Evolutionary conservation across 164 flowering plant species (phyloP), one percentile per base, ranked within the genome.

Genomic region (Cinnamomum chago): DNA sequence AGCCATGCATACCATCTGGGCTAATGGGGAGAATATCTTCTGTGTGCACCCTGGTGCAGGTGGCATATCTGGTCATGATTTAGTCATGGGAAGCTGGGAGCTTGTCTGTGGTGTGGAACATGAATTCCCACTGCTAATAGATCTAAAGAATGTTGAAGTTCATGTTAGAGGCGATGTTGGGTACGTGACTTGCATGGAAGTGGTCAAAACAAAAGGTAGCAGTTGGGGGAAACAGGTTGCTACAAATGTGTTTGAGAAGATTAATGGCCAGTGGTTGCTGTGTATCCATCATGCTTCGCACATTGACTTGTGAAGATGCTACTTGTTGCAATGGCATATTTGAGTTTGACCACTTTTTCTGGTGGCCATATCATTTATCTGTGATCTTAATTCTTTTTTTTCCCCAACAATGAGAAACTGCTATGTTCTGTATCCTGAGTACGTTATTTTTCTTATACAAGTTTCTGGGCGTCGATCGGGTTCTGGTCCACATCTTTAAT

Each of bases 141-240:
- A 90, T 77, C 80, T 90, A 70, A 88, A 86, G 79, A 89, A 92
- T 72, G 82, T 87, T 30, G 81, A 83, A 72, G 93, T 91, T 73
- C 93, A 87, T 78, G 96, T 92, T 20, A 84, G 83, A 73, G 99
- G 97, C 13, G 91, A 91, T 73, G 23, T 90, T 25, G 99, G 95
- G 52, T 90, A 89, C 68, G 90, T 95, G 27, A 89, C 93, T 0
- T 92, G 97, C 77, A 75, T 87, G 70, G 98, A 95, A 79, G 84
- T 91, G 77, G 90, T 95, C 5, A 93, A 81, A 88, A 90, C 97
- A 13, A 91, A 90, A 82, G 99, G 99, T 24, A 87, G 86, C 81
- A 88, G 86, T 77, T 95, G 99, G 99, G 99, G 97, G 25, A 90
- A 86, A 74, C 98, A 93, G 76, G 90, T 88, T 78, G 98, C 89